Base-by-base conservation (phyloP, 352 stramenopile species). In the Saprolegnia diclina region DNA sequence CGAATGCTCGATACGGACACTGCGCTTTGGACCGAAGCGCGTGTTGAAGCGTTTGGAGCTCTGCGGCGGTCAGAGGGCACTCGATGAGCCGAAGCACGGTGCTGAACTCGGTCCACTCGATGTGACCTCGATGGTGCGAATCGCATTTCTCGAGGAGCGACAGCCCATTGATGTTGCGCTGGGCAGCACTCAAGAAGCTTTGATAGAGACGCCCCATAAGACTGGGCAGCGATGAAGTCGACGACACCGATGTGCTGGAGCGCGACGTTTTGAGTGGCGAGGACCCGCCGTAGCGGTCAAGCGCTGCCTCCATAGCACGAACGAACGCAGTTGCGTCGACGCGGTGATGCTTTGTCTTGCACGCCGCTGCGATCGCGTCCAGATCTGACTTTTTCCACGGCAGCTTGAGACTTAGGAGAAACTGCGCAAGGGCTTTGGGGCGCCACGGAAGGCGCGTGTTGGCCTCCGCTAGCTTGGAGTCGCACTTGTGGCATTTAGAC, bases 71-170 rank as follows among this genome's bases (percentile, higher is more conserved):
- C 0, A 93, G 71, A 6, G 72, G 66, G 71, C 85, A 93, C 3
- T 82, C 83, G 76, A 93, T 89, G 44, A 93, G 71, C 0, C 85
- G 80, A n/a, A 93, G 68, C 2, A 93, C 82, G 0, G 83, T 91
- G 66, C 89, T 79, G 44, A 91, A 85, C 65, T 93, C 85, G 18
- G 88, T 65, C 32, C 88, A 44, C 4, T 81, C 86, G 1, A 91
- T 79, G 4, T 76, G 67, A 5, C 85, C 85, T 0, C 75, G 84
- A 44, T 74, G 79, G 18, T 76, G 71, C 6, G 68, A 63, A 65
- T 93, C 85, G 63, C 81, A 91, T 45, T 89, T 89, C 70, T 93
- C 81, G 4, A 93, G 72, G 5, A 93, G 69, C 32, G 81, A 85
- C 48, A 79, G 74, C 4, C 83, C 85, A 22, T 84, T 93, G 54